These are phyloP conservation scores for Dothistroma pini DNA, from an alignment of 2,329 filamentous ascomycete species.

Conservation along the genomic window DNA sequence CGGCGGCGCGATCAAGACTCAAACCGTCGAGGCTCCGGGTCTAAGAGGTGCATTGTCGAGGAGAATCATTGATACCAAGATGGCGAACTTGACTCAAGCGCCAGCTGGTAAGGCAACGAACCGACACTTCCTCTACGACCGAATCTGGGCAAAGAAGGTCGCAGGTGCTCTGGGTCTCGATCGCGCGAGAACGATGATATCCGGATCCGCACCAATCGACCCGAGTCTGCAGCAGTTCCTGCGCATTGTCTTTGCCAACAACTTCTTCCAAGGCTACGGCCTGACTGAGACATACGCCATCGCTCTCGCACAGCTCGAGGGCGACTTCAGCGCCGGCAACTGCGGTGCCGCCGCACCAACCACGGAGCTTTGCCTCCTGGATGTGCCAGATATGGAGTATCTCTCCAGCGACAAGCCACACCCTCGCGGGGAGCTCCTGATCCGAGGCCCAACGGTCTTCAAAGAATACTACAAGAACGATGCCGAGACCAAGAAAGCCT, in stretches of 20 bases:
- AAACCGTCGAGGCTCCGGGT: slow-evolving; percentile 74
- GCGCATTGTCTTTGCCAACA: slow-evolving; percentile 73
- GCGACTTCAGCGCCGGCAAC: slow-evolving; percentile 74
- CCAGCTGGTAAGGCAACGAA: slow-evolving; percentile 68
- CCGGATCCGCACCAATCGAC: slow-evolving; percentile 86
- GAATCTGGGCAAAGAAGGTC: slow-evolving; percentile 89
- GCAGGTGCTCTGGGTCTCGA: slow-evolving; percentile 77
- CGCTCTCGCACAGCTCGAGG: slow-evolving; percentile 62
- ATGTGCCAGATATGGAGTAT: slow-evolving; percentile 94
- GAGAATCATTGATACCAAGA: slow-evolving; percentile 75
- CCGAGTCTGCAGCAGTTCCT: slow-evolving; percentile 85
- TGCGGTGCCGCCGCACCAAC: slow-evolving; percentile 69
- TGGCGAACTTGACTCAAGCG: slow-evolving; percentile 67
- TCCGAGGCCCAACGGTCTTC: slow-evolving; percentile 79
- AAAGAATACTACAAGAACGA: slow-evolving; percentile 84
- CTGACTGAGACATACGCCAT: slow-evolving; percentile 90
- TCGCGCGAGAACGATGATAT: slow-evolving; percentile 68
- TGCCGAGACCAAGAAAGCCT: slow-evolving; percentile 76
- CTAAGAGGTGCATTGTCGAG: slow-evolving; percentile 77
- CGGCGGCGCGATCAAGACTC: slow-evolving; percentile 72
- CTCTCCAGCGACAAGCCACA: slow-evolving; percentile 79
- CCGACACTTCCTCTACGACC: slow-evolving; percentile 73
- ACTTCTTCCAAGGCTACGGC: slow-evolving; percentile 84
- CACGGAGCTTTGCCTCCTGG: slow-evolving; percentile 74
- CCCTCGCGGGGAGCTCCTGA: slow-evolving; percentile 82